Evolutionary conservation across 2,329 filamentous ascomycete genomes (phyloP).

Genomic region (Biscogniauxia mediterranea): DNA sequence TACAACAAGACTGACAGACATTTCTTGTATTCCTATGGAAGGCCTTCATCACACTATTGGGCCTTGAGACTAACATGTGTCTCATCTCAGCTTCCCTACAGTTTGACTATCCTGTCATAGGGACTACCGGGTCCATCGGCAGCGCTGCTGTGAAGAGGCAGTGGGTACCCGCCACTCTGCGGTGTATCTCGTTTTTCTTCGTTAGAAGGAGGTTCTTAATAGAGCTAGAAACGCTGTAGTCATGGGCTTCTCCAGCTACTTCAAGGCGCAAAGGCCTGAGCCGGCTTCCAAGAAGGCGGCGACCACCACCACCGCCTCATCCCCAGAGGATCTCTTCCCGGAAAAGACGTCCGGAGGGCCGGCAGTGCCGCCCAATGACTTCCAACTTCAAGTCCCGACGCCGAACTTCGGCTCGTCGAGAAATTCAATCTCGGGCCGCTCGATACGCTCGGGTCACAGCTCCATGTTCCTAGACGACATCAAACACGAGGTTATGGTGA

Average conservation of each 20-base stretch:
- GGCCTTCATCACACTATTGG: too few species aligned
- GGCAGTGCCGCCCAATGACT: constrained; percentile 36
- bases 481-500: constrained; percentile 81
- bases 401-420: constrained; percentile 50
- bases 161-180: neutral
- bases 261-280: constrained; percentile 53
- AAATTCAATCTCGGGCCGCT: constrained; percentile 50
- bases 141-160: neutral
- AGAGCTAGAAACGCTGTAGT: constrained; percentile 13
- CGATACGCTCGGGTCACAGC: constrained; percentile 45
- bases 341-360: constrained; percentile 37
- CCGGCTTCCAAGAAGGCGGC: constrained; percentile 29
- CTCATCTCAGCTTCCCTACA: neutral
- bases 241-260: constrained; percentile 64
- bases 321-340: constrained; percentile 27
- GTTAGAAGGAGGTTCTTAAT: neutral
- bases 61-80: neutral
- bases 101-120: neutral
- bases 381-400: constrained; percentile 49
- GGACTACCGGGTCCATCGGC: neutral
- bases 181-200: neutral
- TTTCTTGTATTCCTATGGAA: neutral
- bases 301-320: constrained; percentile 17
- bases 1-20: neutral
- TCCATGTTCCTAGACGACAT: constrained; percentile 66